Evolutionary conservation across 2,329 filamentous ascomycete species (phyloP), one percentile per base, ranked within the genome.

Genomic region (Sordariomycetes sp.): DNA sequence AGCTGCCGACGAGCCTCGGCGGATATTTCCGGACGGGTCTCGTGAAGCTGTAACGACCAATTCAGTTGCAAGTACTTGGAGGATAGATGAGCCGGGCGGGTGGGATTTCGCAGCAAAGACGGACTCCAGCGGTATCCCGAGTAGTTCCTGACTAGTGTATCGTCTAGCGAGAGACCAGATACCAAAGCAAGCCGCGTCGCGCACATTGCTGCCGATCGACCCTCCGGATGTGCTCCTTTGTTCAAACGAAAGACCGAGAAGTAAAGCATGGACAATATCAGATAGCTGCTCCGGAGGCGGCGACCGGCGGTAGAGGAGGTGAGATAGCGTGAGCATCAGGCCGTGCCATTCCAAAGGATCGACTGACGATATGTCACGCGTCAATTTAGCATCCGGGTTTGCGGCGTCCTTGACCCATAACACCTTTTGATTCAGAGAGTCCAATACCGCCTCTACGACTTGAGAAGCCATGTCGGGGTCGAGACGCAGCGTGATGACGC

Each of bases 111-210:
- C 69, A 15, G 72, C 67, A 51, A 70, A 64, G 57, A 79, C 65
- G 42, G 76, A 70, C 62, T 74, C 62, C 1, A 74, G 74, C 1
- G 81, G 73, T 1, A 95, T 79, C 0, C 75, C 74, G 12, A 86
- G 75, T 7, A 97, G 76, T 68, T 97, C 92, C 0, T 74, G 66
- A 0, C 90, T 96, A 1, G 82, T 84, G 64, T 97, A 99, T 57
- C 92, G 85, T 57, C 94, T 81, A 24, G 92, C 89, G 8, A 97
- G 69, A 1, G 91, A 87, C 94, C 94, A 99, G 25, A 97, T 86
- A 7, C 94, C 94, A 67, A 97, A 99, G 67, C 91, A 96, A 2
- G 94, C 90, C 13, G 94, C 92, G 72, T 99, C 94, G 53, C 94
- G 83, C 17, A 99, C 91, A 63, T 95, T 96, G 1, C 89, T 86